A percentile compares a stretch with the other conserved stretches of the same genome.
Conservation (phyloP, 2,329 filamentous ascomycete genomes). For the Colletotrichum agaves region DNA sequence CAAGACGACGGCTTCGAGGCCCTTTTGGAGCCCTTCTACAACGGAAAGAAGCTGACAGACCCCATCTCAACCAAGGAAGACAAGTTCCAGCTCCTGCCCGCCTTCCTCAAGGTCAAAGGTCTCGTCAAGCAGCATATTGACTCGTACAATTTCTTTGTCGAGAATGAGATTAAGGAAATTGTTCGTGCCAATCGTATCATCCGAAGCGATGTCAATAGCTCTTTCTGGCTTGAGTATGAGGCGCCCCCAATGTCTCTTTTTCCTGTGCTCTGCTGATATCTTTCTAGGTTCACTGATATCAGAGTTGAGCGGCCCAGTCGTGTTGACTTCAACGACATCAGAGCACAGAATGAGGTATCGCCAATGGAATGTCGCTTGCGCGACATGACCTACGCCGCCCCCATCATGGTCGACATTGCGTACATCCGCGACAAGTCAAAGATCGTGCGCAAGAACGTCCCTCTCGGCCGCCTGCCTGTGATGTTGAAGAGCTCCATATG, state of each 20-base stretch:
- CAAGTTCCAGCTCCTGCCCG: slow-evolving; percentile 96
- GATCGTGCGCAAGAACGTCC: slow-evolving; percentile 79
- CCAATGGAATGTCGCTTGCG: slow-evolving; percentile 96
- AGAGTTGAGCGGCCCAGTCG: slow-evolving; percentile 85
- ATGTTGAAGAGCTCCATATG: slow-evolving; percentile 98
- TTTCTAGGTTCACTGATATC: slow-evolving; percentile 79
- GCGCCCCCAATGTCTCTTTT: slow-evolving; percentile 37
- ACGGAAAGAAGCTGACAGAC: slow-evolving; percentile 74
- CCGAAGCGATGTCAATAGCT: slow-evolving; percentile 90
- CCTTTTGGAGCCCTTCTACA: slow-evolving; percentile 74
- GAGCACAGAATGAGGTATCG: slow-evolving; percentile 79
- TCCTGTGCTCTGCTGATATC: slow-evolving; percentile 4
- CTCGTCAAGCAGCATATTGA: slow-evolving; percentile 98
- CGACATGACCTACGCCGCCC: slow-evolving; percentile 98
- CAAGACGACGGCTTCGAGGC: slow-evolving; percentile 74
- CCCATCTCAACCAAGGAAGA: slow-evolving; percentile 76
- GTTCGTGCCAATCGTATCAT: slow-evolving; percentile 90
- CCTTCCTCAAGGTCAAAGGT: slow-evolving; percentile 98
- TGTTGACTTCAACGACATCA: slow-evolving; percentile 77
- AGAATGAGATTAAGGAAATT: slow-evolving; percentile 97
- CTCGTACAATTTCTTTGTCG: slow-evolving; percentile 98
- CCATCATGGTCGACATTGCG: slow-evolving; percentile 91
- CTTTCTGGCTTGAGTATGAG: slow-evolving; percentile 83
- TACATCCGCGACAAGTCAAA: slow-evolving; percentile 85
- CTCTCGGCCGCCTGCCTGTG: slow-evolving; percentile 91